phyloP scores from a whole-genome alignment of 352 stramenopile species.

The Phytopythium cucurbitacearum region DNA sequence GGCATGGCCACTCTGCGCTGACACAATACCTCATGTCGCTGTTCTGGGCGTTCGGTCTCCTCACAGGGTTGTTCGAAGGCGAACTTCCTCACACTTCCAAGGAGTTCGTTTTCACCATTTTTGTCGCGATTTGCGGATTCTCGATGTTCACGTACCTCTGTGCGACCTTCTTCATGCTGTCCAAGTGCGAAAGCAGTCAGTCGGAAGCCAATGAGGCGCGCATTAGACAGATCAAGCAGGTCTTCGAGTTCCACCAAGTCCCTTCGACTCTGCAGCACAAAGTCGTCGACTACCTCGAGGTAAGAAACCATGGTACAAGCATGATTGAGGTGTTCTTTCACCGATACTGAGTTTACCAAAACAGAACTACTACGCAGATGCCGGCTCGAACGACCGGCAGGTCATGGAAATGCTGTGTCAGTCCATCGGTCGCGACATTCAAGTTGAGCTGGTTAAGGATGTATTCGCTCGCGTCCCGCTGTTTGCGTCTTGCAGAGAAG shows the following conservation, averaged over 20 bases:
- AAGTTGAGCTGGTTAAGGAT: constrained; percentile 36
- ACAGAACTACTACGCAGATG: constrained; percentile 38
- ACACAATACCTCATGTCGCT: constrained; percentile 39
- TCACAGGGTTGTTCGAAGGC: constrained; percentile 48
- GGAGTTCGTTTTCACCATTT: constrained; percentile 56
- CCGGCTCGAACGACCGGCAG: constrained; percentile 39
- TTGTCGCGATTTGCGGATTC: constrained; percentile 47
- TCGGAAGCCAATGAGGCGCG: constrained; percentile 33
- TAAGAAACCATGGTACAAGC: constrained; percentile 11
- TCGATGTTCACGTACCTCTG: constrained; percentile 56
- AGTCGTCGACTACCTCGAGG: constrained; percentile 41
- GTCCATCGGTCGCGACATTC: constrained; percentile 49
- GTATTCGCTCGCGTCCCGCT: constrained; percentile 34
- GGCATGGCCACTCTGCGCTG: constrained; percentile 3
- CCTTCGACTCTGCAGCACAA: constrained; percentile 28
- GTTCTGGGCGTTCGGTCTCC: constrained; percentile 54
- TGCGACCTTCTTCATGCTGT: constrained; percentile 62
- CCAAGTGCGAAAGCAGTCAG: constrained; percentile 53
- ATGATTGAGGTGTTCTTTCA: neutral
- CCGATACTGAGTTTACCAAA: constrained; percentile 2
- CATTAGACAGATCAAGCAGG: constrained; percentile 56
- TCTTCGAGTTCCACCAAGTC: constrained; percentile 47
- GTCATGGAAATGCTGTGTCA: constrained; percentile 37
- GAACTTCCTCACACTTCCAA: constrained; percentile 29
- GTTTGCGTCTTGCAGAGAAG: constrained; percentile 31